Evolutionary conservation across 306 rosid genomes (phyloP).

Genomic region (Quercus wislizeni): DNA sequence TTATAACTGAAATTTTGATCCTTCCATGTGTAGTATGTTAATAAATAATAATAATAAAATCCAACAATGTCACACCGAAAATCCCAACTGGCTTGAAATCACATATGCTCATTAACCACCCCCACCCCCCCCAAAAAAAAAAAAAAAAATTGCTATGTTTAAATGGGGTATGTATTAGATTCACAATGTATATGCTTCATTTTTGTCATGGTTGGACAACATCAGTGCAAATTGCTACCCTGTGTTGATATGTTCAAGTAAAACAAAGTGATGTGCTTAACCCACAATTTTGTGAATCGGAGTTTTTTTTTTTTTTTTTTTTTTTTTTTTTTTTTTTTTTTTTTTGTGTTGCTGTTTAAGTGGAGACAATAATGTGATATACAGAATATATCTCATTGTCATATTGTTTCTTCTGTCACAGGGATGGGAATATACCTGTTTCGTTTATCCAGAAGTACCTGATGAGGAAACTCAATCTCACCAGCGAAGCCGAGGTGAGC

Average conservation of each 20-base stretch:
- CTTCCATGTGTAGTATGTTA: neutral
- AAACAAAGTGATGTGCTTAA: neutral
- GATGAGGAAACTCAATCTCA: slow-evolving; percentile 59
- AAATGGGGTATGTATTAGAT: neutral
- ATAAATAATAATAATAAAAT: no score
- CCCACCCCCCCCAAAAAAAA: neutral
- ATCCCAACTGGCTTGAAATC: neutral
- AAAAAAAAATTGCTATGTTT: neutral
- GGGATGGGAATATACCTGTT: slow-evolving; percentile 65
- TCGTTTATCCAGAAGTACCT: slow-evolving; percentile 62
- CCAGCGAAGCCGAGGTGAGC: slow-evolving; percentile 67
- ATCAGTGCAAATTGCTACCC: neutral
- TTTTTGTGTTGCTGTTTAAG: neutral
- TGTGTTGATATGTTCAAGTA: neutral
- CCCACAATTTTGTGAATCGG: neutral
- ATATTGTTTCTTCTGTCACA: slow-evolving; percentile 29
- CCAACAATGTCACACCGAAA: neutral
- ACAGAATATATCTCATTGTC: slow-evolving; percentile 10
- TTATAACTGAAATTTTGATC: slow-evolving; percentile 5
- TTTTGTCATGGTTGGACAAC: neutral
- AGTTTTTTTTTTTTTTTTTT: neutral
- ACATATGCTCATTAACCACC: neutral
- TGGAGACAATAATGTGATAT: neutral
- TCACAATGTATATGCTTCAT: neutral
- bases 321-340: neutral